Conservation (phyloP, 768 basidiomycete genomes). For the Boletus barrowsii region DNA sequence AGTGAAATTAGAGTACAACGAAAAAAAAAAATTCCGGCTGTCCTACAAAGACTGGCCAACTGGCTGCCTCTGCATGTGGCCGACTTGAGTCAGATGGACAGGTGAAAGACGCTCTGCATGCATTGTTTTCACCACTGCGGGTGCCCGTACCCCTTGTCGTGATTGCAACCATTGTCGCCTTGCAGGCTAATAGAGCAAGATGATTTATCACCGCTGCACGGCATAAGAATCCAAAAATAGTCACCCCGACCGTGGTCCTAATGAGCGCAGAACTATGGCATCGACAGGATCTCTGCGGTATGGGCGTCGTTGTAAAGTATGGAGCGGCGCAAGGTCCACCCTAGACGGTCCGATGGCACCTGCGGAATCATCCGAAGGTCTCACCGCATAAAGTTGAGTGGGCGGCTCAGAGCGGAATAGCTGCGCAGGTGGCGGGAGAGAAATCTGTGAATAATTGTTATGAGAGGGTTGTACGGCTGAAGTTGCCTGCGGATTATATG, state of each 20-base stretch:
- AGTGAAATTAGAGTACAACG: slow-evolving; percentile 19
- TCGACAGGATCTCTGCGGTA: slow-evolving; percentile 62
- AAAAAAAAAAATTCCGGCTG: not conserved
- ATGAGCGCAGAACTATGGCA: slow-evolving; percentile 55
- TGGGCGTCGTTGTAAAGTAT: slow-evolving; percentile 52
- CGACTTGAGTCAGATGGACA: not conserved
- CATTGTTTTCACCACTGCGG: slow-evolving; percentile 3
- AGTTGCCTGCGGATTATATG: slow-evolving; percentile 9
- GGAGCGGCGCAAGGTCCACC: slow-evolving; percentile 55
- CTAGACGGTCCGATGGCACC: slow-evolving; percentile 25
- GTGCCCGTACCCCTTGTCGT: slow-evolving; percentile 2
- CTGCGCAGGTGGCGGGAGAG: slow-evolving; percentile 33
- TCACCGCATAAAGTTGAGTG: slow-evolving; percentile 30
- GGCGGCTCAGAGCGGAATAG: slow-evolving; percentile 27
- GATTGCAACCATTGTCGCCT: slow-evolving; percentile 8
- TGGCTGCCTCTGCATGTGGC: not conserved
- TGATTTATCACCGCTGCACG: slow-evolving; percentile 22
- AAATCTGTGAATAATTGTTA: slow-evolving; percentile 21
- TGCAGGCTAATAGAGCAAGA: slow-evolving; percentile 15
- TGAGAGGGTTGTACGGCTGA: slow-evolving; percentile 8
- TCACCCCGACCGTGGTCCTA: slow-evolving; percentile 39
- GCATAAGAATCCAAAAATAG: slow-evolving; percentile 23
- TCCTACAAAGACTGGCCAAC: not conserved
- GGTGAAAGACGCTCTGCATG: not conserved
- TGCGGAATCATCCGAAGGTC: slow-evolving; percentile 17